phyloP scores from a whole-genome alignment of 129 eudicot genomes.

The Pseudognaphalium luteoalbum region DNA sequence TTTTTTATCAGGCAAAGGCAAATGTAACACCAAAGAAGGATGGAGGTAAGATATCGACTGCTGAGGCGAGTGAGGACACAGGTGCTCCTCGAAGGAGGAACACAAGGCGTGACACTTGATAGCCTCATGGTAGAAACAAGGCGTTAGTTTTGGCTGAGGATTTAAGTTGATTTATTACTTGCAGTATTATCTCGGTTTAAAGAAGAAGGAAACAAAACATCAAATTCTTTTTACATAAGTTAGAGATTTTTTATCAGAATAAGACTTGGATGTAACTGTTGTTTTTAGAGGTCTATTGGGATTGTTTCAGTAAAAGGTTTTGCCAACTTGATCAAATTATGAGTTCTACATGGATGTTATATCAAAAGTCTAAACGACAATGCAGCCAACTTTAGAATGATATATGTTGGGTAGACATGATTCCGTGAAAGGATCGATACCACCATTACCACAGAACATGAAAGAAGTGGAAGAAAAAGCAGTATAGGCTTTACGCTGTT shows the following conservation, averaged over 20 bases:
- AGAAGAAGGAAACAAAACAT: not conserved
- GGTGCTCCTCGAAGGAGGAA: conserved; percentile 53
- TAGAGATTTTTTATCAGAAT: conserved; percentile 26
- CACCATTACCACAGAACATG: not conserved
- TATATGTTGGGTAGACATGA: not conserved
- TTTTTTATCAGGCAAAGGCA: conserved; percentile 29
- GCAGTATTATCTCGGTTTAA: not conserved
- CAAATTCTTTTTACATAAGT: conserved; percentile 32
- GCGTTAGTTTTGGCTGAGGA: conserved; percentile 25
- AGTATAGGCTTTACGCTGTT: not conserved
- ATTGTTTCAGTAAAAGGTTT: conserved; percentile 5
- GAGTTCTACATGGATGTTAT: not conserved
- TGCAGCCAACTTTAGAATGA: not conserved
- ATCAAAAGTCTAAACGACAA: not conserved
- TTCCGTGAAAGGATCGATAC: not conserved
- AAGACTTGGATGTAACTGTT: conserved; percentile 8
- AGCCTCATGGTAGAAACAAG: conserved; percentile 34
- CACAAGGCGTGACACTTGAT: conserved; percentile 50
- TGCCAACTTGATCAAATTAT: not conserved
- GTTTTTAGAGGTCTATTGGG: not conserved
- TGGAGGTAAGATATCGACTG: conserved; percentile 36
- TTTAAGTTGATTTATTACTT: not conserved
- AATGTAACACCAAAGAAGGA: conserved; percentile 35
- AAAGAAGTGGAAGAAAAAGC: not conserved
- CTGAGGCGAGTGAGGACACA: conserved; percentile 42